A percentile compares a stretch with the other conserved stretches of the same genome.
phyloP scores from a whole-genome alignment of 179 eudicot genomes.

The Sideroxylon spinosum region DNA sequence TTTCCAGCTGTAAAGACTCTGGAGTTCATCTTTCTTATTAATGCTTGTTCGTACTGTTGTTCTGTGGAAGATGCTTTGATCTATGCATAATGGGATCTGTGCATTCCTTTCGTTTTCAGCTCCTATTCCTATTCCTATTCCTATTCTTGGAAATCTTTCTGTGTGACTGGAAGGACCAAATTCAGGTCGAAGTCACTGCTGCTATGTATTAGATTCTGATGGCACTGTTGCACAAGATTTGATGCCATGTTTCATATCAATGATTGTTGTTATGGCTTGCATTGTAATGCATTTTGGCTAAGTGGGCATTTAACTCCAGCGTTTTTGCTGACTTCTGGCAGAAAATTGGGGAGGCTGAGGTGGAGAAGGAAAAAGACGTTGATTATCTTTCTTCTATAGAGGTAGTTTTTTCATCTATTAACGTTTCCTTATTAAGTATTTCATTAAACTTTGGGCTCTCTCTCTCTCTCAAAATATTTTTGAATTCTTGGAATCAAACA shows the following conservation, averaged over 20 bases:
- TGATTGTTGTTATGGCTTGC: not conserved
- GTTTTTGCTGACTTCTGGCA: conserved; percentile 27
- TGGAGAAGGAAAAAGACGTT: conserved; percentile 69
- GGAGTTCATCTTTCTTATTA: not conserved
- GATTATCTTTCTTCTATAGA: conserved; percentile 97
- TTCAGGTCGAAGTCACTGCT: not conserved
- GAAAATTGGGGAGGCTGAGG: conserved; percentile 87
- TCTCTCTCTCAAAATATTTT: no score
- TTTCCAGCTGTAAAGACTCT: not conserved
- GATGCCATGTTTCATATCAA: not conserved
- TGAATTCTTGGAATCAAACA: no score
- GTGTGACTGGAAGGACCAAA: not conserved
- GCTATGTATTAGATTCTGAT: not conserved
- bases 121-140: conserved; percentile 4
- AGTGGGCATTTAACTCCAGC: conserved; percentile 3
- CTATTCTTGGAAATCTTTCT: not conserved
- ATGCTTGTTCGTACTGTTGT: not conserved
- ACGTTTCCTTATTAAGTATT: not conserved
- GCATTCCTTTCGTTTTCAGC: not conserved
- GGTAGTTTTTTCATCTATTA: conserved; percentile 36
- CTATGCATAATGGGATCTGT: not conserved
- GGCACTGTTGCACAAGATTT: not conserved
- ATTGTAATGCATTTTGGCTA: not conserved
- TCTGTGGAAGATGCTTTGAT: not conserved
- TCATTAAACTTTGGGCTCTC: not conserved